These are phyloP conservation scores for Colletotrichum chrysophilum DNA, from an alignment of 2,329 filamentous ascomycete genomes.

Conservation along the genomic window DNA sequence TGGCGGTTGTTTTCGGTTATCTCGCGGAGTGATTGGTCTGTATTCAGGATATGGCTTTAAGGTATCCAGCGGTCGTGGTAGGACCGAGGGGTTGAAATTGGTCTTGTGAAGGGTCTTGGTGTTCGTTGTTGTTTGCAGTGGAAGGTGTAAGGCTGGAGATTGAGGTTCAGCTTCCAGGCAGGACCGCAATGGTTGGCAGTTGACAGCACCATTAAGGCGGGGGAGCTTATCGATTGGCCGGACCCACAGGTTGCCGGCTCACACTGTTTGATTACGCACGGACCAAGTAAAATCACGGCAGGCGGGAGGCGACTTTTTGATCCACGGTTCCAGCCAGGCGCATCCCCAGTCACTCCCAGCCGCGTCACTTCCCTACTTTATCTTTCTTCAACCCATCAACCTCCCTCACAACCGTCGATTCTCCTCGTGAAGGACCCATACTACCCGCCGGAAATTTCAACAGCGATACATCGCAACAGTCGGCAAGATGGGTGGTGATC, in stretches of 20 bases:
- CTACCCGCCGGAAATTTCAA: background rate
- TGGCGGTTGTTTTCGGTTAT: constrained; percentile 16
- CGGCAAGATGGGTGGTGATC: constrained; percentile 85
- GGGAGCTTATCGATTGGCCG: constrained; percentile 23
- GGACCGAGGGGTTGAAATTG: background rate
- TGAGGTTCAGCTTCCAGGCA: background rate
- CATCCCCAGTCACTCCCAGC: background rate
- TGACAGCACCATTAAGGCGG: constrained; percentile 5
- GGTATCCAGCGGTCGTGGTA: background rate
- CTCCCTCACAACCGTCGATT: background rate
- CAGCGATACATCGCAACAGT: too few relatives aligned
- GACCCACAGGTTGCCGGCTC: background rate
- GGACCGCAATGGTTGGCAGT: background rate
- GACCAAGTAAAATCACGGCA: background rate
- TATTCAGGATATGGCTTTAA: background rate
- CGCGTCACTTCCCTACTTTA: background rate
- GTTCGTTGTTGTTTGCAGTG: background rate
- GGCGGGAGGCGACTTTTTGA: constrained; percentile 13
- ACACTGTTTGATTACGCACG: background rate
- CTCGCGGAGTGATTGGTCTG: background rate
- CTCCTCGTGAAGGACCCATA: background rate
- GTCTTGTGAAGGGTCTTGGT: background rate
- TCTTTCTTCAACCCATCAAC: background rate
- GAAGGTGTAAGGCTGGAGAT: background rate
- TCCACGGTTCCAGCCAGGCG: background rate